phyloP scores from a whole-genome alignment of 176 grass and related monocot species.

The Cenchrus purpureus region DNA sequence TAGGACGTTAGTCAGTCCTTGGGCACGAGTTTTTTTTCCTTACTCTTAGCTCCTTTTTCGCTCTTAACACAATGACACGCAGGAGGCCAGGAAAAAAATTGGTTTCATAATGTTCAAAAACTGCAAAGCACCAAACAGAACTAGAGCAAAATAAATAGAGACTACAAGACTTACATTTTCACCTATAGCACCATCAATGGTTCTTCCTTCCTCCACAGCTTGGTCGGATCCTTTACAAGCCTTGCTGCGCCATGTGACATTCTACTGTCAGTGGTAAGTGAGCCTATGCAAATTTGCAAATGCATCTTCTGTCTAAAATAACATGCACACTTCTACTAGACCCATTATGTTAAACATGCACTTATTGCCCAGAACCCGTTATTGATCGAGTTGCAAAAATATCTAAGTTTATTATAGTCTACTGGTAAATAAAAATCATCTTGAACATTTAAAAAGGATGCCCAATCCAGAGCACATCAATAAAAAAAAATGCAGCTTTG shows the following conservation, averaged over 20 bases:
- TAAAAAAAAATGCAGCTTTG: conserved; percentile 10
- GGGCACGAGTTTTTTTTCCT: not conserved
- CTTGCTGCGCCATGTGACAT: conserved; percentile 26
- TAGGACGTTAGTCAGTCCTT: not conserved
- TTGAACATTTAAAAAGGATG: not conserved
- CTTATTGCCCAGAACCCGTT: not conserved
- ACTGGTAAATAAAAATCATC: not conserved
- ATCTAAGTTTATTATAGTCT: not conserved
- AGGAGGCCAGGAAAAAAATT: not conserved
- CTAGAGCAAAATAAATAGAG: conserved; percentile 2
- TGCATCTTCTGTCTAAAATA: not conserved
- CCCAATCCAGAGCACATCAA: not conserved
- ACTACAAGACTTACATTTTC: conserved; percentile 49
- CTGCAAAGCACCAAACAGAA: not conserved
- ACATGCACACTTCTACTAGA: not conserved
- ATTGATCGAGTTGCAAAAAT: conserved; percentile 1
- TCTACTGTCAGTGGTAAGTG: not conserved
- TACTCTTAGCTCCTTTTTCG: not conserved
- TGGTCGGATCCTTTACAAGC: conserved; percentile 33
- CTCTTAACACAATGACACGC: not conserved
- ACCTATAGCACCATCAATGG: conserved; percentile 9
- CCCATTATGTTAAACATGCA: not conserved
- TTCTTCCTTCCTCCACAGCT: conserved; percentile 31
- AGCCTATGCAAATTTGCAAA: conserved; percentile 6
- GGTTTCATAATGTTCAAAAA: conserved; percentile 12